Evolutionary conservation across 164 flowering plant species (phyloP).

Genomic region (Cinnamomum micranthum): DNA sequence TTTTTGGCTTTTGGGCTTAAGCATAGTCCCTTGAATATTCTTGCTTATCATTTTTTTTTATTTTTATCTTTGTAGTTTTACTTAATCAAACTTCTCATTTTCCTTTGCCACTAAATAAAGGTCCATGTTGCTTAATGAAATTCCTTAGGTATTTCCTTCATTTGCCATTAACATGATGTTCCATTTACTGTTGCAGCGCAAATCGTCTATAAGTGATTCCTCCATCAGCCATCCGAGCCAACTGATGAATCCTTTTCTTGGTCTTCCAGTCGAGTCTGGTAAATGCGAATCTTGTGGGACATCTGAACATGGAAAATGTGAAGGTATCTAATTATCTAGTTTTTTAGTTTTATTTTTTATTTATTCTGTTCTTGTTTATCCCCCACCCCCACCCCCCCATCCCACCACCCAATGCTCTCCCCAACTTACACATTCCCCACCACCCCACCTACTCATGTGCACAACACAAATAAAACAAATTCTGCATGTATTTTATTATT

Average conservation of each 20-base stretch:
- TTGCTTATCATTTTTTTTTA: too few species aligned
- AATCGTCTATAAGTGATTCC: conserved; percentile 68
- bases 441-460: neutral
- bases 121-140: neutral
- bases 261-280: conserved; percentile 82
- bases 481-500: neutral
- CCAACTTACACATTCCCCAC: too few species aligned
- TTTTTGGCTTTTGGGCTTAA: neutral
- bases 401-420: neutral
- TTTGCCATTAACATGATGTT: neutral
- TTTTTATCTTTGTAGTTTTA: neutral
- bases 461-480: too few species aligned
- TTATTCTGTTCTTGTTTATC: neutral
- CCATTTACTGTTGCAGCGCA: conserved; percentile 35
- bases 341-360: conserved; percentile 2
- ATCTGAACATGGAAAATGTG: conserved; percentile 78
- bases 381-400: too few species aligned
- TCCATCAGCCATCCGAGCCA: conserved; percentile 77
- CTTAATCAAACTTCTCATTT: neutral
- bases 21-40: too few species aligned
- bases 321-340: conserved; percentile 43
- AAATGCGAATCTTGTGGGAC: conserved; percentile 95
- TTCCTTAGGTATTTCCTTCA: too few species aligned
- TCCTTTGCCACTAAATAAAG: neutral
- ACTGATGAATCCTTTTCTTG: conserved; percentile 83